These are phyloP conservation scores for Auriscalpium orientale DNA, from an alignment of 768 basidiomycete species.

Conservation along the genomic window DNA sequence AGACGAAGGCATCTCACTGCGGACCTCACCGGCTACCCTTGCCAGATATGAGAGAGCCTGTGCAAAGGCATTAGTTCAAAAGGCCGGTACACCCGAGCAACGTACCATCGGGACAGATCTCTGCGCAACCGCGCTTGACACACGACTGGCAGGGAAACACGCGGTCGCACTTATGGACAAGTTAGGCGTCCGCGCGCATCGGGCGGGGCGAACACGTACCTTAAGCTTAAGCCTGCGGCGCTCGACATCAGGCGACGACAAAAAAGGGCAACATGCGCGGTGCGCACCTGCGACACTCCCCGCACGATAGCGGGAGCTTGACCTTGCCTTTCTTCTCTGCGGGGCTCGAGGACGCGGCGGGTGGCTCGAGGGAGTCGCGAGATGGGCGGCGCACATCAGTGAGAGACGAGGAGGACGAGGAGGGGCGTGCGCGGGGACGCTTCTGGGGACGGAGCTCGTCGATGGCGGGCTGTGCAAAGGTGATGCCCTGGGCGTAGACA, in stretches of 20 bases:
- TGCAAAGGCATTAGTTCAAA: background rate
- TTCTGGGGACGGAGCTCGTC: background rate
- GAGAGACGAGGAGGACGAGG: background rate
- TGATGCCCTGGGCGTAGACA: background rate
- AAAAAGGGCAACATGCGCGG: background rate
- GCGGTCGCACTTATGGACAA: constrained; percentile 5
- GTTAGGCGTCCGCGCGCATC: background rate
- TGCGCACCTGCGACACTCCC: background rate
- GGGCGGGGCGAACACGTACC: background rate
- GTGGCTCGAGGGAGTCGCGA: background rate
- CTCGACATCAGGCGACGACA: background rate
- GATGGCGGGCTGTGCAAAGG: background rate
- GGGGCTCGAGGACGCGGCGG: background rate
- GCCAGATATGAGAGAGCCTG: constrained; percentile 1
- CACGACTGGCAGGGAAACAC: constrained; percentile 14
- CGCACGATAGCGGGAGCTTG: constrained; percentile 1
- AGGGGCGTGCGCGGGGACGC: background rate
- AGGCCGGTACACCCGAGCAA: background rate
- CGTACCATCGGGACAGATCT: constrained; percentile 10
- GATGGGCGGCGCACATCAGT: background rate
- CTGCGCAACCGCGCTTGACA: constrained; percentile 13
- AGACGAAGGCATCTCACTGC: background rate
- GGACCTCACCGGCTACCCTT: background rate
- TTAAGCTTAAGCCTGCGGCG: background rate
- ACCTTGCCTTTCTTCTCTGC: constrained; percentile 1